Conservation (phyloP, 2,329 filamentous ascomycete species). For the Talaromyces albobiverticillius region DNA sequence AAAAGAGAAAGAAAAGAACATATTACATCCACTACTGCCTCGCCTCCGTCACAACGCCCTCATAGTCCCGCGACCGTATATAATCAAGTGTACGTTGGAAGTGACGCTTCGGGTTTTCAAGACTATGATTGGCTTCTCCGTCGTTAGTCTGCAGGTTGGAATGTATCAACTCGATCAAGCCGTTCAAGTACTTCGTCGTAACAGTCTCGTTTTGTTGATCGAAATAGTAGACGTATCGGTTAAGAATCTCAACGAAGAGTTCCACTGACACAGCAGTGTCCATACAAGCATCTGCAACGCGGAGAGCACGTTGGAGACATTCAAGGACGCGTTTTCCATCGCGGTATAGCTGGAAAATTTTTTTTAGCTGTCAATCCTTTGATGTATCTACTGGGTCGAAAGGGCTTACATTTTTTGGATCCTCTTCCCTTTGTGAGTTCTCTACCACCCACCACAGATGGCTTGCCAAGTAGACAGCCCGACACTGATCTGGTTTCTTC, state of each 20-base stretch:
- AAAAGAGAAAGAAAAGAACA: not conserved
- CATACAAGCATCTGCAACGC: constrained; percentile 98
- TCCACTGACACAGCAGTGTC: constrained; percentile 96
- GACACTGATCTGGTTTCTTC: constrained; percentile 96
- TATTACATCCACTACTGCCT: constrained; percentile 36
- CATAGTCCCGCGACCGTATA: constrained; percentile 86
- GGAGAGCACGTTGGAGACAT: constrained; percentile 88
- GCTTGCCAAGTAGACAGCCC: constrained; percentile 92
- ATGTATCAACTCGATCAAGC: constrained; percentile 95
- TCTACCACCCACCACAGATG: constrained; percentile 98
- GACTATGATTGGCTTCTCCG: constrained; percentile 59
- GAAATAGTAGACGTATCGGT: constrained; percentile 98
- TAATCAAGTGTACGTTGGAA: constrained; percentile 95
- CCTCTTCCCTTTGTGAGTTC: constrained; percentile 73
- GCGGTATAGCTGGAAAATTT: constrained; percentile 70
- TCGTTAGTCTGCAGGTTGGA: constrained; percentile 89
- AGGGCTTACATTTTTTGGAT: constrained; percentile 69
- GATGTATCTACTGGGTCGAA: not conserved
- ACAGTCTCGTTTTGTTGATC: constrained; percentile 99
- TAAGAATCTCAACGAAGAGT: constrained; percentile 96
- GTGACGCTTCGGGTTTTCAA: constrained; percentile 89
- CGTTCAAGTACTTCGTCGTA: constrained; percentile 96
- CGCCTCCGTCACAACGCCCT: constrained; percentile 75
- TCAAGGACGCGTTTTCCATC: constrained; percentile 96
- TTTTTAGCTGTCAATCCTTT: constrained; percentile 18